A percentile compares a stretch with the other conserved stretches of the same genome.
These are phyloP conservation scores for Bothriochloa decipiens DNA, from an alignment of 176 grass and related monocot species.

Conservation along the genomic window DNA sequence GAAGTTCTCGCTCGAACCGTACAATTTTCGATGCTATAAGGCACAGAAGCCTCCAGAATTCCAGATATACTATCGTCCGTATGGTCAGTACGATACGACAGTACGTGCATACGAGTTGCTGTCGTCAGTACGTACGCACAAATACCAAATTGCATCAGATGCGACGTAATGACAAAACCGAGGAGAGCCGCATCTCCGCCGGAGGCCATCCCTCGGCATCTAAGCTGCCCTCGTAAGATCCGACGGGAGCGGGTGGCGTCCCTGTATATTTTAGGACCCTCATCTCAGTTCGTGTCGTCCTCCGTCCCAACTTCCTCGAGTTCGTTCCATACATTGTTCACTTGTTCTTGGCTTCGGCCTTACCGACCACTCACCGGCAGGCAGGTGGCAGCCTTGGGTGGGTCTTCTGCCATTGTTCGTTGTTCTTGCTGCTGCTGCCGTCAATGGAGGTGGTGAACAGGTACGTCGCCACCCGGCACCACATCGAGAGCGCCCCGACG, in stretches of 20 bases:
- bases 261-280: neutral
- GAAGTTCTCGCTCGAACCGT: too few relatives aligned
- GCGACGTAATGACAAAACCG: neutral
- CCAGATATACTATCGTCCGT: too few relatives aligned
- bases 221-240: neutral
- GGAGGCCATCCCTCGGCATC: neutral
- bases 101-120: too few relatives aligned
- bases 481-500: slow-evolving; percentile 51
- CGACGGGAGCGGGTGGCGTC: neutral
- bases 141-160: neutral
- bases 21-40: too few relatives aligned
- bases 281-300: neutral
- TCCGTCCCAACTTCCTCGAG: too few relatives aligned
- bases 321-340: neutral
- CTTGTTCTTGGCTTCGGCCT: neutral
- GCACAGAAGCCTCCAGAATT: too few relatives aligned
- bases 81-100: too few relatives aligned
- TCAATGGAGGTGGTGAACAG: slow-evolving; percentile 54
- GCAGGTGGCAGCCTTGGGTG: neutral
- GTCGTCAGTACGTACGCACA: neutral
- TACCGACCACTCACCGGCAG: neutral
- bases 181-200: neutral
- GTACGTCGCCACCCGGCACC: slow-evolving; percentile 49
- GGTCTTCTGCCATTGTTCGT: neutral
- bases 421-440: too few relatives aligned